Evolutionary conservation across 768 basidiomycete genomes (phyloP), one percentile per base, ranked within the genome.

Genomic region (Hydnum rufescens): DNA sequence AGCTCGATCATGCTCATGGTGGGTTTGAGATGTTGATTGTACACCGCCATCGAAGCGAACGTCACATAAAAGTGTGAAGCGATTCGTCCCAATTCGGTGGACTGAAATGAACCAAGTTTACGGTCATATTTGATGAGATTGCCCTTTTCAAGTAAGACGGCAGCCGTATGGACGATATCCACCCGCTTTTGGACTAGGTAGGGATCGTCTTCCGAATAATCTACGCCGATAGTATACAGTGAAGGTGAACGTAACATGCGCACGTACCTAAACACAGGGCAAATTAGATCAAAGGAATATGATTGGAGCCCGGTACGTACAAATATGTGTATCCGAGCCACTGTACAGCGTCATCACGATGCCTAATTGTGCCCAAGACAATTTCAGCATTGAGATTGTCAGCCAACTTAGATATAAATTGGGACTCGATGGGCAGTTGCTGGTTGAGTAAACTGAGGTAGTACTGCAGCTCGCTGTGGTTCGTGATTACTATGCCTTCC

Each of bases 321-420:
- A 90, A 63, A 64, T 92, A 96, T 0, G 89, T 92, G 60, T 92
- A 95, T 0, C 90, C 90, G 6, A 95, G 67, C 93, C 92, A 97
- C 61, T 95, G 87, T 1, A 96, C 92, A 4, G 89, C 95, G 61
- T 97, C 93, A 60, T 97, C 90, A 22, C 92, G 72, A 66, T 95
- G 97, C 58, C 95, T 71, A 52, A 97, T 80, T 0, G 85, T 92
- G 3, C 95, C 95, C 18, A 95, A 71, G 0, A 97, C 93, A 42
- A 97, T 83, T 69, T 97, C 95, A 13, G 93, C 95, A 64, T 97
- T 97, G 59, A 97, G 65, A 61, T 95, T 93, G 62, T 99, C 95
- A 26, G 88, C 85, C 57, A 99, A 70, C 64, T 83, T 89, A 32
- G 78, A 70, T 28, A 99, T 86, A 56, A 93, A 87, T 66, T 97